Conservation (phyloP, 495 filamentous ascomycete genomes). For the Lophiotrema nucula region DNA sequence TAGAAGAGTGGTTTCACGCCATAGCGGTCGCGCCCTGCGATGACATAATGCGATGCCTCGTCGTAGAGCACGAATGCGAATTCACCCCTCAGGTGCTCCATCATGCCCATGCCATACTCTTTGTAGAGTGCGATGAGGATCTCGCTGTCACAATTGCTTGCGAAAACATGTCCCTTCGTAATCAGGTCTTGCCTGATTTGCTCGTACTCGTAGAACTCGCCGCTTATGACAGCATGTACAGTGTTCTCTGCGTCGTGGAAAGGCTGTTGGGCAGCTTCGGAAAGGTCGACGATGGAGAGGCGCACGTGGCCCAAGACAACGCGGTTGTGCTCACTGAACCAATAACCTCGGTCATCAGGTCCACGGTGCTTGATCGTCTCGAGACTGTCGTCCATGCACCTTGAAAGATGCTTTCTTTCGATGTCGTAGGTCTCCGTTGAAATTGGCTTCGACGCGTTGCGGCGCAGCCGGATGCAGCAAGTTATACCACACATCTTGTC, state of each 20-base stretch:
- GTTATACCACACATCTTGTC: too few species aligned
- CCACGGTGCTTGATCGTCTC: conserved; percentile 50
- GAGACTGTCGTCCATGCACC: conserved; percentile 24
- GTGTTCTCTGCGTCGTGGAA: conserved; percentile 43
- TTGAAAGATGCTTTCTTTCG: not conserved
- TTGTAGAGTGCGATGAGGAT: conserved; percentile 45
- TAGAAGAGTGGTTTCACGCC: conserved; percentile 56
- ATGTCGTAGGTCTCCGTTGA: too few species aligned
- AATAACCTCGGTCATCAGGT: conserved; percentile 48
- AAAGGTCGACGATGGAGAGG: conserved; percentile 54
- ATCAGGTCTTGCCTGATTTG: conserved; percentile 26
- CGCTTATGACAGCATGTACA: conserved; percentile 56
- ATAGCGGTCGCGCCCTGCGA: conserved; percentile 52
- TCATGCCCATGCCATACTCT: conserved; percentile 47
- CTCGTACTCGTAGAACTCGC: conserved; percentile 53
- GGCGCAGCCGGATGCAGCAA: too few species aligned
- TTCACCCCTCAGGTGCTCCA: conserved; percentile 49
- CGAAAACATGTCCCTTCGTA: not conserved
- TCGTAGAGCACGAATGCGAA: conserved; percentile 54
- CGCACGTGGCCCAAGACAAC: conserved; percentile 47
- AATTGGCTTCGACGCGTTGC: too few species aligned
- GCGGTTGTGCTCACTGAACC: conserved; percentile 40
- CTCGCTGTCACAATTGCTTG: conserved; percentile 5
- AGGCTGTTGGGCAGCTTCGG: conserved; percentile 48
- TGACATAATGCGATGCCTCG: conserved; percentile 39